These are phyloP conservation scores for Russula sp. DNA, from an alignment of 768 basidiomycete species.

Conservation along the genomic window DNA sequence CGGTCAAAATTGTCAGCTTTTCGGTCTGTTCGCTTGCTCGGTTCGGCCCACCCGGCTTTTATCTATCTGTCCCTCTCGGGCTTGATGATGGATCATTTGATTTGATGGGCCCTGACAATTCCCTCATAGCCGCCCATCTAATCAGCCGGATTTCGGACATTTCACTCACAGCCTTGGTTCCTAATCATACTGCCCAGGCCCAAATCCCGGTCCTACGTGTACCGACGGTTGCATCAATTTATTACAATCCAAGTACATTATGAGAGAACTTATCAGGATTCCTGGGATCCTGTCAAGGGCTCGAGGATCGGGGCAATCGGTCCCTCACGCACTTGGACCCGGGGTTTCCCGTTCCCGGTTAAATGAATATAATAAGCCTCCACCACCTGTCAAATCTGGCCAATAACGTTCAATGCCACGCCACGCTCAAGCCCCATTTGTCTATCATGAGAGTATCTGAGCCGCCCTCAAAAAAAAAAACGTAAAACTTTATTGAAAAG, in stretches of 20 bases:
- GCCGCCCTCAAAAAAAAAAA: not conserved
- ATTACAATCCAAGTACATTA: not conserved
- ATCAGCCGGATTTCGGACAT: not conserved
- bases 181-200: not conserved
- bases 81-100: not conserved
- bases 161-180: not conserved
- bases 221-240: not conserved
- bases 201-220: not conserved
- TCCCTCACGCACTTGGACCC: not conserved
- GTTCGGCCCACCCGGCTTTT: constrained; percentile 13
- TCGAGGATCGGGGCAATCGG: not conserved
- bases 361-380: not conserved
- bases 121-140: not conserved
- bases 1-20: not conserved
- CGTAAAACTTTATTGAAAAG: not conserved
- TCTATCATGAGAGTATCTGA: not conserved
- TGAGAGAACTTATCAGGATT: not conserved
- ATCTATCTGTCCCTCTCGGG: constrained; percentile 1
- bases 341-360: not conserved
- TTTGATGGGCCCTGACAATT: not conserved
- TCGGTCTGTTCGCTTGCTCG: not conserved
- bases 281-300: not conserved
- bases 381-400: not conserved
- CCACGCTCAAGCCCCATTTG: not conserved
- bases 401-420: not conserved